Evolutionary conservation across 306 rosid genomes (phyloP).

Genomic region (Dryas octopetala): DNA sequence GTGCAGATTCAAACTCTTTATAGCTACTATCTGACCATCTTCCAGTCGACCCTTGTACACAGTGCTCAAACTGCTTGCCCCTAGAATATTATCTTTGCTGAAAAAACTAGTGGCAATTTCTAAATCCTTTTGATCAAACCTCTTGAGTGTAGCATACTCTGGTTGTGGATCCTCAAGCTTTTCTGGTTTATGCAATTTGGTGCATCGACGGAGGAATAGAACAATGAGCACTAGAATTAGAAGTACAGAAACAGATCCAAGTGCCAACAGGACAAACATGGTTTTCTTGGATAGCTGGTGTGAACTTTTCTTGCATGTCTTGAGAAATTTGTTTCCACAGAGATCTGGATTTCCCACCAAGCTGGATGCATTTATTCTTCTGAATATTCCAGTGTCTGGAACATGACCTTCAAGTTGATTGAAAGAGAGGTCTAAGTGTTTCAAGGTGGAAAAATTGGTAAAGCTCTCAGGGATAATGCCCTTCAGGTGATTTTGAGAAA

Average conservation of each 20-base stretch:
- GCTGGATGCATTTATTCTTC: constrained; percentile 44
- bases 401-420: constrained; percentile 75
- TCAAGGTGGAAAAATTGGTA: constrained; percentile 52
- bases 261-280: constrained; percentile 31
- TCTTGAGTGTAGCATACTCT: constrained; percentile 41
- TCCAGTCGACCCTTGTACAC: constrained; percentile 70
- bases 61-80: constrained; percentile 77
- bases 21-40: constrained; percentile 53
- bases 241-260: constrained; percentile 50
- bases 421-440: constrained; percentile 69
- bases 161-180: constrained; percentile 39
- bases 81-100: constrained; percentile 51
- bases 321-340: constrained; percentile 57
- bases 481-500: constrained; percentile 69
- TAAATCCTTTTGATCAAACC: constrained; percentile 56
- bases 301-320: constrained; percentile 40
- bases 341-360: constrained; percentile 67
- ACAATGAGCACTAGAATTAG: constrained; percentile 37
- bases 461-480: constrained; percentile 60
- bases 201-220: constrained; percentile 25
- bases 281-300: constrained; percentile 53
- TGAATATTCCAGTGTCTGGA: constrained; percentile 62
- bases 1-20: constrained; percentile 68
- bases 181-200: constrained; percentile 14
- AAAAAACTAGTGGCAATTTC: constrained; percentile 66